A percentile compares a stretch with the other conserved stretches of the same genome.
phyloP scores from a whole-genome alignment of 495 filamentous ascomycete genomes.

The Tuber borchii region DNA sequence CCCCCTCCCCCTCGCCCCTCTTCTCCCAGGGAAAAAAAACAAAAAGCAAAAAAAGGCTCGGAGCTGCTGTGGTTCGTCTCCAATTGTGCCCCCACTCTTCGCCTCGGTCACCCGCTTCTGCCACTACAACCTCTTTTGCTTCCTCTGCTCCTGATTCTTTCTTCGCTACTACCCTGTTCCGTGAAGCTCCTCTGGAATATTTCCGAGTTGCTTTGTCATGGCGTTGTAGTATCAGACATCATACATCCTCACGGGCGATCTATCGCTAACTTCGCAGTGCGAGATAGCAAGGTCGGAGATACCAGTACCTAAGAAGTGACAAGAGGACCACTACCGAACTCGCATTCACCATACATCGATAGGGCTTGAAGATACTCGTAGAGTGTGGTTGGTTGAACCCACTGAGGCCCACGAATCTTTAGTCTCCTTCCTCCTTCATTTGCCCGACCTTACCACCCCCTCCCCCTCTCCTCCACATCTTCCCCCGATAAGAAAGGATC shows the following conservation, averaged over 20 bases:
- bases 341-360: background rate
- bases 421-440: background rate
- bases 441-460: background rate
- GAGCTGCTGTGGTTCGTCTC: constrained; percentile 18
- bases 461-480: background rate
- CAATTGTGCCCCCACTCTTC: constrained; percentile 24
- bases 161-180: constrained; percentile 11
- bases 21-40: constrained; percentile 8
- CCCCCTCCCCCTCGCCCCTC: background rate
- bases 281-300: background rate
- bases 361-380: background rate
- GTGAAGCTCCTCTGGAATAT: constrained; percentile 16
- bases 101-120: constrained; percentile 13
- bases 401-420: background rate
- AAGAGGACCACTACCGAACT: background rate
- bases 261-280: background rate
- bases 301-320: background rate
- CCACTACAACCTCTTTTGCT: constrained; percentile 8
- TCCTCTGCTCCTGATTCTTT: constrained; percentile 7
- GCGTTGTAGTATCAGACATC: constrained; percentile 24
- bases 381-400: background rate
- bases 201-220: constrained; percentile 28
- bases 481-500: background rate
- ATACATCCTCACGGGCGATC: background rate
- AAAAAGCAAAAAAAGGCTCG: constrained; percentile 11